Evolutionary conservation across 139 green algal species (phyloP), one percentile per base, ranked within the genome.

Genomic region (Chlorella sp.): DNA sequence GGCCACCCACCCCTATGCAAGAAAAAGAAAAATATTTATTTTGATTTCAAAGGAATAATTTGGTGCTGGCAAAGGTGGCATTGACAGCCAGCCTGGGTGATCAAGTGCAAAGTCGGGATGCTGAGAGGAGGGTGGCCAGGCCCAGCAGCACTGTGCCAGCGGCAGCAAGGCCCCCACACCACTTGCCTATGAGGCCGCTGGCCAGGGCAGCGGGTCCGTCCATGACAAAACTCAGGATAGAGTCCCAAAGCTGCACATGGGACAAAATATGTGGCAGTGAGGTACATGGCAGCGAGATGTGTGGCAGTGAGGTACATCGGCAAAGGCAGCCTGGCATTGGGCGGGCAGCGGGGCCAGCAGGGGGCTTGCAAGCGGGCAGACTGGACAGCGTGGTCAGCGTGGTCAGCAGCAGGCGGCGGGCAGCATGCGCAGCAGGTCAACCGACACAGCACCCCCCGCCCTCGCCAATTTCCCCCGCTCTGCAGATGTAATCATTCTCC

Each of bases 201-300:
- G 66, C 9, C 3, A 64, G 57, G 0, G 86, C 86, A 19, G 86
- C 86, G 0, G 86, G 86, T 7, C 86, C 86, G 21, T 90, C 86
- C 86, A 90, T 90, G 1, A 90, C 42, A 32, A 91, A 88, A 30
- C 89, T 83, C 42, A 94, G 84, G 4, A 94, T 82, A 94, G 5
- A 94, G 64, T 15, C 82, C 83, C 0, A 88, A 34, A 2, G 86
- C 86, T 90, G 86, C 86, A 78, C 22, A 28, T 32, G 40, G n/a
- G n/a, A n/a, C n/a, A n/a, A n/a, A n/a, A n/a, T n/a, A n/a, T n/a
- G n/a, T n/a, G n/a, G n/a, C n/a, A n/a, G n/a, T n/a, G n/a, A n/a
- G 66, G 1, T 39, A 24, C 30, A 42, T 39, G 71, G 71, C 22
- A 78, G 71, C 3, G 28, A 30, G 71, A 78, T 36, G 28, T 14